These are phyloP conservation scores for Phytophthora melonis DNA, from an alignment of 352 stramenopile species.

Conservation along the genomic window DNA sequence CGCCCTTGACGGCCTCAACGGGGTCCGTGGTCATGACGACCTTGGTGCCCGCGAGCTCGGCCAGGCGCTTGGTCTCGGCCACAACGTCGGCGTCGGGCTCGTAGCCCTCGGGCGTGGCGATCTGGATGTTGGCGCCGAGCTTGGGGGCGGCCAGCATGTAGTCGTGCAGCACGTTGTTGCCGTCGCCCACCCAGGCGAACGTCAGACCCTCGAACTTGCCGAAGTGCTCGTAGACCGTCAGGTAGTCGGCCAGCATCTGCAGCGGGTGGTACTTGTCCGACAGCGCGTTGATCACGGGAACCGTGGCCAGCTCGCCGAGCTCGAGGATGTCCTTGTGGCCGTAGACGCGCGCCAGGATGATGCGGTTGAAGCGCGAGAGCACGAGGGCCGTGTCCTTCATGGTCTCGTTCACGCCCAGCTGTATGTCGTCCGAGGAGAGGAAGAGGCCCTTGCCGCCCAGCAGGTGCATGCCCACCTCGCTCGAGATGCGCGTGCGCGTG, in stretches of 20 bases:
- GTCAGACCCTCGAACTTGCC: conserved; percentile 91
- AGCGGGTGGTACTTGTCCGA: conserved; percentile 98
- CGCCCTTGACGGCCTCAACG: conserved; percentile 93
- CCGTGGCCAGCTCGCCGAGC: conserved; percentile 89
- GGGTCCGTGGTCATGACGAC: conserved; percentile 91
- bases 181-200: conserved; percentile 98
- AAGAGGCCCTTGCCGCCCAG: conserved; percentile 97
- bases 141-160: conserved; percentile 96
- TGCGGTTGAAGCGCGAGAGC: conserved; percentile 95
- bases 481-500: conserved; percentile 93
- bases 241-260: conserved; percentile 97
- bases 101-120: conserved; percentile 95
- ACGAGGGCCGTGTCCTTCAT: conserved; percentile 92
- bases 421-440: conserved; percentile 97
- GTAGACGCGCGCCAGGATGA: conserved; percentile 97
- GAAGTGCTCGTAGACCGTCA: conserved; percentile 95
- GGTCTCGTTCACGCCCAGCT: conserved; percentile 98
- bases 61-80: conserved; percentile 90
- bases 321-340: conserved; percentile 91
- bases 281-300: conserved; percentile 98
- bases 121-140: conserved; percentile 91
- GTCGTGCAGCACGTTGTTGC: conserved; percentile 98
- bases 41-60: conserved; percentile 71
- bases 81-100: conserved; percentile 92
- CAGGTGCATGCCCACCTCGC: conserved; percentile 96